Conservation (phyloP, 139 green algal genomes). For the Parachlorella kessleri region DNA sequence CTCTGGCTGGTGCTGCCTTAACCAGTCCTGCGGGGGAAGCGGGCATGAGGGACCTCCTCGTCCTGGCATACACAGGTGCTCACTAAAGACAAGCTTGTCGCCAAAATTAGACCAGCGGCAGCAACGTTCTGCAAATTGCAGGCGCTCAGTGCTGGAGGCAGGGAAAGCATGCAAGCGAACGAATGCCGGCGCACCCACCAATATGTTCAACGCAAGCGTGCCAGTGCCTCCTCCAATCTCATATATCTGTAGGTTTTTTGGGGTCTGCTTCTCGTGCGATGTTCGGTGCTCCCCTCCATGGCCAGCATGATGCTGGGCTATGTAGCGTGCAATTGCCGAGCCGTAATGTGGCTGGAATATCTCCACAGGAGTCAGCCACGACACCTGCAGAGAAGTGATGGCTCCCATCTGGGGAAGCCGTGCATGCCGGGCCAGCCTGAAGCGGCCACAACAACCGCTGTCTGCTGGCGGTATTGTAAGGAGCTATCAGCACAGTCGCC, state of each 20-base stretch:
- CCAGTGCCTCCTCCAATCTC: conserved; percentile 87
- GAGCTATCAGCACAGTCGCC: too few relatives aligned
- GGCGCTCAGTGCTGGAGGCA: background rate
- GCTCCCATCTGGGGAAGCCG: background rate
- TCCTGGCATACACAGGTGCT: too few relatives aligned
- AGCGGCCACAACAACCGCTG: too few relatives aligned
- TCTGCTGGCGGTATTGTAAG: too few relatives aligned
- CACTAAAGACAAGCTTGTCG: too few relatives aligned
- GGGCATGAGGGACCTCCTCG: background rate
- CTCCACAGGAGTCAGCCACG: conserved; percentile 83
- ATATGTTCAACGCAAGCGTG: conserved; percentile 70
- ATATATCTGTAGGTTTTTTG: conserved; percentile 60
- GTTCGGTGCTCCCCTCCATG: background rate
- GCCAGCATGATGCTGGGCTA: conserved; percentile 36
- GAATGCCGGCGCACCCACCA: conserved; percentile 61
- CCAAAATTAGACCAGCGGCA: too few relatives aligned
- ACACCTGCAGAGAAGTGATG: conserved; percentile 20
- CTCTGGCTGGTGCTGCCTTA: conserved; percentile 45
- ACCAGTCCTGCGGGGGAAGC: conserved; percentile 57
- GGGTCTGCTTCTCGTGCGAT: background rate
- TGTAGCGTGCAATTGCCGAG: conserved; percentile 51
- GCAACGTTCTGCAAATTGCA: too few relatives aligned
- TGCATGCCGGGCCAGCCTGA: too few relatives aligned
- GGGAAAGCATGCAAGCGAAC: background rate
- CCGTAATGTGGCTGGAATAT: conserved; percentile 84